phyloP scores from a whole-genome alignment of 257 asterid genomes.

The Cinchona pubescens region DNA sequence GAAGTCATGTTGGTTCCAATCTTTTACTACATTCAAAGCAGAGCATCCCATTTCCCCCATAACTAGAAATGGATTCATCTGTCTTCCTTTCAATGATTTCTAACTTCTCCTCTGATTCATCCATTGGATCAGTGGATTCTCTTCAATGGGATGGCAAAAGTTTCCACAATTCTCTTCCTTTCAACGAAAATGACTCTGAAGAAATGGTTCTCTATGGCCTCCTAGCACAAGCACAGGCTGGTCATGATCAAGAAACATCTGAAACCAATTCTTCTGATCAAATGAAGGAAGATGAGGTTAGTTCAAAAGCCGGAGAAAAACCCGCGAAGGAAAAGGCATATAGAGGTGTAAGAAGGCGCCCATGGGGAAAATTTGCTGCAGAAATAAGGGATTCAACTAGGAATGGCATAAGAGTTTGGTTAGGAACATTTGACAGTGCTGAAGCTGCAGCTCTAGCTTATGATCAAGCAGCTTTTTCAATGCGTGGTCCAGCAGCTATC shows the following conservation, averaged over 20 bases:
- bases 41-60: not conserved
- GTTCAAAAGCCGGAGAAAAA: conserved; percentile 26
- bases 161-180: conserved; percentile 32
- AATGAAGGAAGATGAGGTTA: conserved; percentile 43
- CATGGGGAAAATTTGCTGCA: conserved; percentile 92
- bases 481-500: conserved; percentile 60
- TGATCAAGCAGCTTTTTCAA: conserved; percentile 78
- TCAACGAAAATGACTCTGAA: conserved; percentile 46
- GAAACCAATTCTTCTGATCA: conserved; percentile 37
- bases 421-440: conserved; percentile 76
- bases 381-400: conserved; percentile 85
- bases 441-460: conserved; percentile 88
- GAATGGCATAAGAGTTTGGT: conserved; percentile 72
- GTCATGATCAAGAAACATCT: conserved; percentile 32
- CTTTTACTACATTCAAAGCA: not conserved
- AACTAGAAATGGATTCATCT: conserved; percentile 33
- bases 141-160: conserved; percentile 14
- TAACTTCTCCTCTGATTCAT: conserved; percentile 31
- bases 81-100: conserved; percentile 21
- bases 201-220: conserved; percentile 51
- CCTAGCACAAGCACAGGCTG: conserved; percentile 31
- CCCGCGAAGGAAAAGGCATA: conserved; percentile 35
- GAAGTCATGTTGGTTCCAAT: not conserved
- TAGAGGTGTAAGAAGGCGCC: conserved; percentile 73
- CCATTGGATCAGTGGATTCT: conserved; percentile 28